Evolutionary conservation across 768 basidiomycete genomes (phyloP).

Genomic region (Mycena galericulata): DNA sequence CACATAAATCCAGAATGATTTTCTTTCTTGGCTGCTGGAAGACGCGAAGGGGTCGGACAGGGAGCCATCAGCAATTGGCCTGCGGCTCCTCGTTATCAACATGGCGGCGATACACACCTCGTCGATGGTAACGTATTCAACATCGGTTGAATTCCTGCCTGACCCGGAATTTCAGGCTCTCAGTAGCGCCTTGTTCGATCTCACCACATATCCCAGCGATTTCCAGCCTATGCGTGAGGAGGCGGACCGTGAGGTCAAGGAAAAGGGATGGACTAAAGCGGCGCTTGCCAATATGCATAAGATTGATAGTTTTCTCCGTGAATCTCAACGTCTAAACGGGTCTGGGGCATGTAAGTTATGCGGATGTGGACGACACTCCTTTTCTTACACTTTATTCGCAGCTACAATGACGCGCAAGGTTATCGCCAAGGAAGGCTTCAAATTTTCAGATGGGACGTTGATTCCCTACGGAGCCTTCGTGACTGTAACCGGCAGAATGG

Average conservation of each 20-base stretch:
- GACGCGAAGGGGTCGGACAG: not conserved
- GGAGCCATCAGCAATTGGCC: not conserved
- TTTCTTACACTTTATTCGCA: slow-evolving; percentile 8
- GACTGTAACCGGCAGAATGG: slow-evolving; percentile 16
- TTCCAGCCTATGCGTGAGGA: slow-evolving; percentile 13
- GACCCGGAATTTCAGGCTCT: too few species aligned
- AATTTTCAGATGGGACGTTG: slow-evolving; percentile 50
- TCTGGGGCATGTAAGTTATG: not conserved
- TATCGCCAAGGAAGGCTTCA: slow-evolving; percentile 32
- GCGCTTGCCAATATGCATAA: slow-evolving; percentile 5
- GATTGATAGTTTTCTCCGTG: slow-evolving; percentile 15
- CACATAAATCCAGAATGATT: not conserved
- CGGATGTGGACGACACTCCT: not conserved
- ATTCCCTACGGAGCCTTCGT: slow-evolving; percentile 47
- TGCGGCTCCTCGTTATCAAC: not conserved
- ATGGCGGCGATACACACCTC: slow-evolving; percentile 5
- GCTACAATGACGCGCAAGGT: slow-evolving; percentile 45
- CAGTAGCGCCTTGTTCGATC: slow-evolving; percentile 6
- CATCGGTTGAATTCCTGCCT: too few species aligned
- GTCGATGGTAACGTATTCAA: not conserved
- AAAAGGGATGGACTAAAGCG: slow-evolving; percentile 8
- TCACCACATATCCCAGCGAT: not conserved
- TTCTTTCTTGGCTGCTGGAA: slow-evolving; percentile 14
- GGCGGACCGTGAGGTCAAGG: not conserved
- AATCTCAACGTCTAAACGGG: slow-evolving; percentile 13